Evolutionary conservation across 352 stramenopile species (phyloP).

Genomic region (Albugo laibachii): DNA sequence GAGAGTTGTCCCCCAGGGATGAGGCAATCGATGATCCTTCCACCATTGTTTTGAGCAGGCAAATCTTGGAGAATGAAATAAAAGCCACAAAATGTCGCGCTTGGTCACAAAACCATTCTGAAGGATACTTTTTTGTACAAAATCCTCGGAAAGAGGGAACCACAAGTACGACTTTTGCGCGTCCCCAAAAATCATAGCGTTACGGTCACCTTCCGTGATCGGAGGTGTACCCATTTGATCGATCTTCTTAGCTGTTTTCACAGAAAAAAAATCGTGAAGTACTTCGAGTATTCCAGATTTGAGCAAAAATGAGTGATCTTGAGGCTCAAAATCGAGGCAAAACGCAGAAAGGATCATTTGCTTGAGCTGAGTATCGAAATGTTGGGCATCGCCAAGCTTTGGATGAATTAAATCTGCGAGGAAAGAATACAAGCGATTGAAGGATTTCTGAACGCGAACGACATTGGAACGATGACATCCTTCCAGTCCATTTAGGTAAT

Average conservation of each 20-base stretch:
- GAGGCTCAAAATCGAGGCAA: slow-evolving; percentile 66
- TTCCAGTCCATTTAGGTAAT: slow-evolving; percentile 76
- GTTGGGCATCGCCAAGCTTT: slow-evolving; percentile 5
- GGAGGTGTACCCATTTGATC: background rate
- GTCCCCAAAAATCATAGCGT: too few relatives aligned
- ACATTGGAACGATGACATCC: slow-evolving; percentile 44
- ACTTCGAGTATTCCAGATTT: slow-evolving; percentile 56
- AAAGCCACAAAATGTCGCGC: slow-evolving; percentile 42
- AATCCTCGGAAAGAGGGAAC: slow-evolving; percentile 56
- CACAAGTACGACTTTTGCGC: slow-evolving; percentile 22
- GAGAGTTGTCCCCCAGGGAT: slow-evolving; percentile 3
- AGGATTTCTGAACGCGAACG: slow-evolving; percentile 35
- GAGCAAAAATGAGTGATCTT: slow-evolving; percentile 62
- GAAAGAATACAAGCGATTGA: slow-evolving; percentile 53
- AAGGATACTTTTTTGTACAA: slow-evolving; percentile 55
- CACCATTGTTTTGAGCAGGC: slow-evolving; percentile 32
- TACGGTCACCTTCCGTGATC: slow-evolving; percentile 10
- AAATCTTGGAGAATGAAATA: slow-evolving; percentile 39
- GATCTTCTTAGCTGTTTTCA: slow-evolving; percentile 14
- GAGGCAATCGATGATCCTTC: slow-evolving; percentile 24
- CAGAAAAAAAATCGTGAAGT: slow-evolving; percentile 54
- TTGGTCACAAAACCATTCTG: slow-evolving; percentile 53
- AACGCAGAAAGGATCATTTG: slow-evolving; percentile 65
- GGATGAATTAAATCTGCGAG: slow-evolving; percentile 31
- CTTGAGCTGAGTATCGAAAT: slow-evolving; percentile 36